Percentiles rank a stretch among this genome's conserved stretches.
Conservation (phyloP, 139 green algal genomes). For the Nannochloris sp. region DNA sequence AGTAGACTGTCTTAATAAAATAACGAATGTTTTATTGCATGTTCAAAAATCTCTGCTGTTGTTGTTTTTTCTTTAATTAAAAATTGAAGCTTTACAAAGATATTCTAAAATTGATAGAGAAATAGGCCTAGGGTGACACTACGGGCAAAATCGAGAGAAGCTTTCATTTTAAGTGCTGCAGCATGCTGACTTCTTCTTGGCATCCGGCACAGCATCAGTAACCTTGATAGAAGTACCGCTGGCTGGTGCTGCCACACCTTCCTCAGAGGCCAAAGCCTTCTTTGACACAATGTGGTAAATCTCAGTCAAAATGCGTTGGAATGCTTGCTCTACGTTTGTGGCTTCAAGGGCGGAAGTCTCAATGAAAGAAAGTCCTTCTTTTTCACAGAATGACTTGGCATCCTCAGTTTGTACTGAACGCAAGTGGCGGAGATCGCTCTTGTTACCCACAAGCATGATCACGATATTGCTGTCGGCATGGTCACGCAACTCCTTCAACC, state of each 20-base stretch:
- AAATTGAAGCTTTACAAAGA: no score
- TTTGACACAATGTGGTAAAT: constrained; percentile 98
- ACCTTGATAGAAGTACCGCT: constrained; percentile 38
- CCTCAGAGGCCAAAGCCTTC: constrained; percentile 57
- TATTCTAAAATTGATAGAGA: no score
- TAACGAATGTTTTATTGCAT: no score
- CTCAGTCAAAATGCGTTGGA: constrained; percentile 93
- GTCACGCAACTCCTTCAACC: constrained; percentile 96
- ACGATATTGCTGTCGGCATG: constrained; percentile 97
- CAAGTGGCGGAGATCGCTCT: constrained; percentile 92
- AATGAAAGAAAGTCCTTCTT: constrained; percentile 92
- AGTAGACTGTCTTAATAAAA: no score
- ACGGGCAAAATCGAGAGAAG: no score
- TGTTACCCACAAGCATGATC: constrained; percentile 98
- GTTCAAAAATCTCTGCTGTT: no score
- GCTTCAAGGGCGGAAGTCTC: constrained; percentile 94
- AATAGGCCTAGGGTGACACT: no score
- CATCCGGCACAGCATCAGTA: constrained; percentile 26
- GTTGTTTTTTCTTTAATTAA: no score
- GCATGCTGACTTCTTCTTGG: constrained; percentile 44
- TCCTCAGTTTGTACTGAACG: constrained; percentile 85
- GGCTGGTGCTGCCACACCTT: constrained; percentile 9
- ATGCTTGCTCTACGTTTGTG: constrained; percentile 95
- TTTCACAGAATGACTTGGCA: constrained; percentile 77
- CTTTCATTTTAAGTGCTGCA: constrained; percentile 30